These are phyloP conservation scores for Metschnikowia kunwiensis DNA, from an alignment of 805 yeast genomes.

Conservation along the genomic window DNA sequence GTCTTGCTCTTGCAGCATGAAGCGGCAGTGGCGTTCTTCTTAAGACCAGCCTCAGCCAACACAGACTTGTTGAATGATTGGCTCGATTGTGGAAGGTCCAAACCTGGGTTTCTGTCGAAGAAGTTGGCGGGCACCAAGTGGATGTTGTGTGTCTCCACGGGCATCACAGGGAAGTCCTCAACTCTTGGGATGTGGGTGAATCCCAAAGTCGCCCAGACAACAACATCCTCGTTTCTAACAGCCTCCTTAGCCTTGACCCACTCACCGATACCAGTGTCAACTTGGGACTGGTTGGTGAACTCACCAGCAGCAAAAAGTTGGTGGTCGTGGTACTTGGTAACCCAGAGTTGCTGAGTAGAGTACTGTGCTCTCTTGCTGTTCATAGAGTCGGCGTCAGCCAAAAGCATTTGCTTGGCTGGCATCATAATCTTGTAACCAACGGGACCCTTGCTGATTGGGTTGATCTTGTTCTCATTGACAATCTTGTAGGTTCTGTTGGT, in stretches of 20 bases:
- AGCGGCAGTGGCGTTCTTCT: constrained; percentile 18
- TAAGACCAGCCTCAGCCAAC: constrained; percentile 28
- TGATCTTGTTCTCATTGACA: constrained; percentile 68
- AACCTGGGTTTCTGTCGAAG: constrained; percentile 74
- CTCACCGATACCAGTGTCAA: constrained; percentile 64
- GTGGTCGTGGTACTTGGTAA: constrained; percentile 71
- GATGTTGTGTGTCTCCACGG: constrained; percentile 69
- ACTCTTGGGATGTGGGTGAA: constrained; percentile 80
- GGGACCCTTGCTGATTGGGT: constrained; percentile 65
- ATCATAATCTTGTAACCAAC: constrained; percentile 72
- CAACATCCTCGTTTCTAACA: constrained; percentile 72
- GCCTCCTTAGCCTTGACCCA: constrained; percentile 69
- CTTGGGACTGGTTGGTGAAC: constrained; percentile 75
- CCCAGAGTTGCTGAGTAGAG: constrained; percentile 80
- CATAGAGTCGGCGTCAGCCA: constrained; percentile 61
- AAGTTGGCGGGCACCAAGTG: constrained; percentile 68
- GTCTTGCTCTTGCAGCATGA: constrained; percentile 42
- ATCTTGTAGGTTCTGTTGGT: constrained; percentile 72
- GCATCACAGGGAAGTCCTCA: constrained; percentile 90
- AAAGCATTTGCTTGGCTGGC: constrained; percentile 74
- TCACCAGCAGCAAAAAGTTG: constrained; percentile 80
- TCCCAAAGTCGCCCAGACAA: constrained; percentile 80
- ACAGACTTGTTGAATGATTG: constrained; percentile 65
- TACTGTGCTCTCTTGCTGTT: constrained; percentile 69
- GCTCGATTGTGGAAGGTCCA: constrained; percentile 71